Conservation (phyloP, 2,329 filamentous ascomycete genomes). For the Colletotrichum karsti region DNA sequence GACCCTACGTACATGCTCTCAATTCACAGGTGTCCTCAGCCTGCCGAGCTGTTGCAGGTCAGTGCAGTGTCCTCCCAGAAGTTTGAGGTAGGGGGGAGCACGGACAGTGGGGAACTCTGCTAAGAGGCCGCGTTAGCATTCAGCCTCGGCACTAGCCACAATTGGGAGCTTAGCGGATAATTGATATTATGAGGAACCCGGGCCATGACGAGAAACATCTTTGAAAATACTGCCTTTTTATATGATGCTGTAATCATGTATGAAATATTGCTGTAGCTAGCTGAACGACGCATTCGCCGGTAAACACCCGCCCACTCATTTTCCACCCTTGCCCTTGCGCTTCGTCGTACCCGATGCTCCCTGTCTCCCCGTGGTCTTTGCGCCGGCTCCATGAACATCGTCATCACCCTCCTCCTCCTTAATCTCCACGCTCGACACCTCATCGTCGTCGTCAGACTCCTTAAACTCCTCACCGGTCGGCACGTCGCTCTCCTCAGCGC, state of each 20-base stretch:
- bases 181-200: too few species aligned
- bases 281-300: background rate
- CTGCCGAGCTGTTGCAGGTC: slow-evolving; percentile 7
- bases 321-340: slow-evolving; percentile 28
- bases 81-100: background rate
- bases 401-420: slow-evolving; percentile 19
- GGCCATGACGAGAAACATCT: too few species aligned
- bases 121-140: background rate
- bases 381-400: background rate
- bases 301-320: slow-evolving; percentile 3
- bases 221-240: background rate
- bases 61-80: background rate
- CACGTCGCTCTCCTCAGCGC: slow-evolving; percentile 21
- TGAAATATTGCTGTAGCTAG: slow-evolving; percentile 15
- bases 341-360: slow-evolving; percentile 21
- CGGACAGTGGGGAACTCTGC: background rate
- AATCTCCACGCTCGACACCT: background rate
- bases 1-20: slow-evolving; percentile 2
- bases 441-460: slow-evolving; percentile 7
- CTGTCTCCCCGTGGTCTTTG: slow-evolving; percentile 24
- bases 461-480: slow-evolving; percentile 27
- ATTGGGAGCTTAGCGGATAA: too few species aligned
- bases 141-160: slow-evolving; percentile 14
- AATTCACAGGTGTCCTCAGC: slow-evolving; percentile 26
- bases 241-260: background rate